Conservation (phyloP, 176 grass and related monocot species). For the Luzula sylvatica region DNA sequence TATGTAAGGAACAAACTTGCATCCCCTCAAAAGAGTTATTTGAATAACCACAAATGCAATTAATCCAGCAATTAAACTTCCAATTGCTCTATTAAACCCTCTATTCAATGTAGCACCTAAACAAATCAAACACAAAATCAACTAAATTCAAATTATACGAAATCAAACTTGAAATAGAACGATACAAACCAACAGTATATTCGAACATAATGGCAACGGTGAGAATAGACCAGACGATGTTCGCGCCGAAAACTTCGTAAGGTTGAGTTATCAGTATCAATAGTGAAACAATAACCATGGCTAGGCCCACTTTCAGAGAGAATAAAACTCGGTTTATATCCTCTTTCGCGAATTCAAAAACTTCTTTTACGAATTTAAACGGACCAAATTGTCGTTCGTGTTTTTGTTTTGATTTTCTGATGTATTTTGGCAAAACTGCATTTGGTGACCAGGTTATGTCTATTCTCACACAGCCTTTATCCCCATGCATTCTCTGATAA, state of each 20-base stretch:
- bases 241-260: slow-evolving; percentile 38
- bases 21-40: slow-evolving; percentile 15
- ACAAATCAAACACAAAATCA: slow-evolving; percentile 5
- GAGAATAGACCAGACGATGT: slow-evolving; percentile 45
- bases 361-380: slow-evolving; percentile 8
- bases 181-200: slow-evolving; percentile 54
- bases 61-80: slow-evolving; percentile 28
- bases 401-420: neutral
- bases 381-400: neutral
- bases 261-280: slow-evolving; percentile 30
- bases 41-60: slow-evolving; percentile 29
- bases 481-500: slow-evolving; percentile 25
- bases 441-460: slow-evolving; percentile 44
- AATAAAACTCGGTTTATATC: slow-evolving; percentile 35
- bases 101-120: slow-evolving; percentile 44
- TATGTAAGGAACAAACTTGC: slow-evolving; percentile 21
- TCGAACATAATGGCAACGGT: slow-evolving; percentile 55
- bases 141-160: neutral
- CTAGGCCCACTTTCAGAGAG: slow-evolving; percentile 36
- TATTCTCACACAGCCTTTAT: slow-evolving; percentile 7
- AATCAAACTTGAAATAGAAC: neutral
- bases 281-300: slow-evolving; percentile 45
- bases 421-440: slow-evolving; percentile 26
- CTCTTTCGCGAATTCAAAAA: slow-evolving; percentile 31
- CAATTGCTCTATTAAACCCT: slow-evolving; percentile 41